A percentile compares a stretch with the other conserved stretches of the same genome.
phyloP scores from a whole-genome alignment of 768 basidiomycete species.

The Lactarius pseudohatsudake region DNA sequence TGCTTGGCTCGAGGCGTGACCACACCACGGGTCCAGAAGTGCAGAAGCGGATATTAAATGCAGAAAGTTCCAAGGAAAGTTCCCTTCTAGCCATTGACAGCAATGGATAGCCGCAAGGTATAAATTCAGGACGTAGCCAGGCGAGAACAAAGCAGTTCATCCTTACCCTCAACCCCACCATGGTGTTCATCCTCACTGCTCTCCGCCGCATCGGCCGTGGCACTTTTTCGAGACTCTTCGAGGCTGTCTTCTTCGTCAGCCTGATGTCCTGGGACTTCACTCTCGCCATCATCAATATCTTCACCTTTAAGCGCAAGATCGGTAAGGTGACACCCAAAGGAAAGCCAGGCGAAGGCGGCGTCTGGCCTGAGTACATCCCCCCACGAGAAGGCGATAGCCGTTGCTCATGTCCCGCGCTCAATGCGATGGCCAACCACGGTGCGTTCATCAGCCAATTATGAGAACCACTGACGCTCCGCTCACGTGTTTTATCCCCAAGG shows the following conservation, averaged over 20 bases:
- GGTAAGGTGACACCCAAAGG: conserved; percentile 59
- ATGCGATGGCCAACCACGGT: conserved; percentile 87
- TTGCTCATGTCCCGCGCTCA: conserved; percentile 71
- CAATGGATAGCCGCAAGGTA: neutral
- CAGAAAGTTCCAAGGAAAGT: conserved; percentile 20
- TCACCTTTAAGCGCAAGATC: conserved; percentile 48
- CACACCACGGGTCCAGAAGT: neutral
- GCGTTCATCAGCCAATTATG: neutral
- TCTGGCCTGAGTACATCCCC: conserved; percentile 67
- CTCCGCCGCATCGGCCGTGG: conserved; percentile 26
- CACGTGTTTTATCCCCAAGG: conserved; percentile 28
- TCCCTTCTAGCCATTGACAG: conserved; percentile 14
- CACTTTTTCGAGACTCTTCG: neutral
- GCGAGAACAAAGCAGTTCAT: neutral
- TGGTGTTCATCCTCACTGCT: conserved; percentile 22
- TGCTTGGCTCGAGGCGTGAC: conserved; percentile 1
- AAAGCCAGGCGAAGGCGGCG: conserved; percentile 54
- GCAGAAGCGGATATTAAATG: conserved; percentile 3
- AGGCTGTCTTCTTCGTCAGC: conserved; percentile 15
- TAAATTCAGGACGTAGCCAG: neutral
- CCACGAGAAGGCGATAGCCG: conserved; percentile 66
- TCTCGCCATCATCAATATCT: conserved; percentile 51
- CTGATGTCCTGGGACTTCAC: conserved; percentile 53
- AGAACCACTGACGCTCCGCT: neutral
- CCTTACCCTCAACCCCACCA: neutral